Percentiles rank a stretch among this genome's conserved stretches.
Conservation (phyloP, 1,284 basidiomycete species). For the Tylopilus sp. region DNA sequence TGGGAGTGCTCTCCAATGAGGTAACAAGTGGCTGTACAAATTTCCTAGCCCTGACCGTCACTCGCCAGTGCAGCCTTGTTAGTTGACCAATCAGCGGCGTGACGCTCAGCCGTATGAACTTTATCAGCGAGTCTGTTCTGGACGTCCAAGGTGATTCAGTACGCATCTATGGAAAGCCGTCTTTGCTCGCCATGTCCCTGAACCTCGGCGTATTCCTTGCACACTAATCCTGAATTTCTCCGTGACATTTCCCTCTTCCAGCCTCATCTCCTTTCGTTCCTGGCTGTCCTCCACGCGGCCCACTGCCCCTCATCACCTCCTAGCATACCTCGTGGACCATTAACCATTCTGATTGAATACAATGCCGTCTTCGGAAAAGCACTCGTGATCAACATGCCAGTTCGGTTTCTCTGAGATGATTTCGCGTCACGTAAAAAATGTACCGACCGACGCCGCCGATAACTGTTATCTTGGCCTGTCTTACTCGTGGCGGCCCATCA, state of each 20-base stretch:
- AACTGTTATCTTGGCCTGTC: conserved; percentile 17
- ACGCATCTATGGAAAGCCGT: background rate
- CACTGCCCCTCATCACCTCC: conserved; percentile 4
- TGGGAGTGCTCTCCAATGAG: background rate
- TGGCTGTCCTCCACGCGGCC: background rate
- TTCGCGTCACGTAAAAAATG: conserved; percentile 1
- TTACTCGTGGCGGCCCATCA: background rate
- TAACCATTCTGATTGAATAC: background rate
- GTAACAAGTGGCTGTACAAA: conserved; percentile 19
- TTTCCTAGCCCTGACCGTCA: conserved; percentile 5
- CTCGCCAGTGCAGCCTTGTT: background rate
- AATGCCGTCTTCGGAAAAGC: background rate
- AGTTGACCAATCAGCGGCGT: conserved; percentile 1
- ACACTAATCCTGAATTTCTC: conserved; percentile 6
- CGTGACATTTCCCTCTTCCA: conserved; percentile 7
- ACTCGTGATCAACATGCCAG: background rate
- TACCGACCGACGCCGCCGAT: conserved; percentile 8
- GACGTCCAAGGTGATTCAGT: background rate
- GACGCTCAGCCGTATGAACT: conserved; percentile 9
- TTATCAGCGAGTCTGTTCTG: background rate
- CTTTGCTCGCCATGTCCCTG: conserved; percentile 6
- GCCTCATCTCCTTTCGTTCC: conserved; percentile 6
- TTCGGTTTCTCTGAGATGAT: background rate
- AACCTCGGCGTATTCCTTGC: background rate
- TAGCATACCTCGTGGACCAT: conserved; percentile 1